Base-by-base conservation (phyloP, 805 yeast genomes). In the Sugiyamaella boreocaroliniensis region DNA sequence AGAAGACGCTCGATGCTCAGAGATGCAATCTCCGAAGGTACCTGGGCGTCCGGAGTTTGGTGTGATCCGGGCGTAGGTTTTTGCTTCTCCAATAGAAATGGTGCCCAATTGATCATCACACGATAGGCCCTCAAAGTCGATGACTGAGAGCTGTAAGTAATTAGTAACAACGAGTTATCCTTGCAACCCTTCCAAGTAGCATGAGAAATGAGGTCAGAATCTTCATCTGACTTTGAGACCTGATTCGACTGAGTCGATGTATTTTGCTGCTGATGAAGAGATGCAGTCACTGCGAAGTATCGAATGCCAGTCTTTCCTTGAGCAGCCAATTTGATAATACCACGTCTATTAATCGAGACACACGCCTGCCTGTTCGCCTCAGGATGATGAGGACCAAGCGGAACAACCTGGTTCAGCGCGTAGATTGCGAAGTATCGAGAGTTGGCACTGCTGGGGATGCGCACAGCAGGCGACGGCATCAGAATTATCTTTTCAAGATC, bases 341-440 rank as follows among this genome's bases (percentile, higher is more conserved):
- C 95, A 58, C 81, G 79, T 51, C 76, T 73, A 44, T 92, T 73
- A 41, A 86, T 70, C 0, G 81, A 81, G 20, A 86, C 68, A 60
- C 89, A 81, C 1, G 90, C 93, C 53, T 85, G 85, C 57, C 83
- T 84, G 2, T 83, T 74, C 14, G 76, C 66, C 20, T 81, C 68
- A 2, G 95, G 93, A 66, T 86, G 93, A 58, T 80, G 69, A 0
- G 82, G 77, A 5, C 88, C 86, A 51, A 71, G 70, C 0, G 87
- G 74, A 60, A 76, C 78, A 55, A 76, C 77, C 62, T 81, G 88
- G 47, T 73, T 75, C 0, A 83, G 81, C 1, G 78, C 76, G 64
- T 85, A 88, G 8, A 66, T 56, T 26, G 58, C 58, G 22, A 58
- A 48, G 41, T 58, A 41, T 40, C 40, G 47, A 43, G 58, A 56